These are phyloP conservation scores for Russula virescens DNA, from an alignment of 768 basidiomycete species.

Conservation along the genomic window DNA sequence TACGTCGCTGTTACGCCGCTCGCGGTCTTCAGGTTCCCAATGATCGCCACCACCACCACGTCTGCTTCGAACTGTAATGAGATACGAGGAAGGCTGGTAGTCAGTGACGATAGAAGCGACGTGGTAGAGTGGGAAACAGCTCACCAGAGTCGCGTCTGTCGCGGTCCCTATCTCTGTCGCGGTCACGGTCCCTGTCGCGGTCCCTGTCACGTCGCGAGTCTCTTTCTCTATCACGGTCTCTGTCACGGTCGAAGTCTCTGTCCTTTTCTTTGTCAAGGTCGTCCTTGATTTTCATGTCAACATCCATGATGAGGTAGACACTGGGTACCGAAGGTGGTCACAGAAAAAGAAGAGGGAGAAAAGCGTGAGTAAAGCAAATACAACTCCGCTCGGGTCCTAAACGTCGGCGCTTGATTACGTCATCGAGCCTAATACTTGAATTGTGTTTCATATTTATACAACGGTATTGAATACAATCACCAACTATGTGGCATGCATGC, in stretches of 20 bases:
- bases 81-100: constrained; percentile 20
- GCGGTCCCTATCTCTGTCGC: constrained; percentile 43
- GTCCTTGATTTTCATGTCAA: constrained; percentile 78
- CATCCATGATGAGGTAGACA: constrained; percentile 49
- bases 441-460: too few relatives aligned
- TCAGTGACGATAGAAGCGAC: constrained; percentile 2
- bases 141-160: constrained; percentile 54
- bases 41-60: constrained; percentile 54
- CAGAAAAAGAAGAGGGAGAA: not conserved
- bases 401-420: not conserved
- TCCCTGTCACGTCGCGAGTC: constrained; percentile 46
- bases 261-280: constrained; percentile 61
- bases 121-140: constrained; percentile 22
- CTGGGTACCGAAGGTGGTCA: not conserved
- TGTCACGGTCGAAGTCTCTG: constrained; percentile 39
- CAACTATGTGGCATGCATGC: too few relatives aligned
- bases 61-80: constrained; percentile 39
- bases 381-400: constrained; percentile 5
- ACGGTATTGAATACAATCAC: too few relatives aligned
- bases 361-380: not conserved
- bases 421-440: too few relatives aligned
- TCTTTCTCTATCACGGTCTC: constrained; percentile 43
- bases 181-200: constrained; percentile 33
- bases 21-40: constrained; percentile 73
- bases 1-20: constrained; percentile 62